Evolutionary conservation across 768 basidiomycete genomes (phyloP).

Genomic region (Suillus ampliporus): DNA sequence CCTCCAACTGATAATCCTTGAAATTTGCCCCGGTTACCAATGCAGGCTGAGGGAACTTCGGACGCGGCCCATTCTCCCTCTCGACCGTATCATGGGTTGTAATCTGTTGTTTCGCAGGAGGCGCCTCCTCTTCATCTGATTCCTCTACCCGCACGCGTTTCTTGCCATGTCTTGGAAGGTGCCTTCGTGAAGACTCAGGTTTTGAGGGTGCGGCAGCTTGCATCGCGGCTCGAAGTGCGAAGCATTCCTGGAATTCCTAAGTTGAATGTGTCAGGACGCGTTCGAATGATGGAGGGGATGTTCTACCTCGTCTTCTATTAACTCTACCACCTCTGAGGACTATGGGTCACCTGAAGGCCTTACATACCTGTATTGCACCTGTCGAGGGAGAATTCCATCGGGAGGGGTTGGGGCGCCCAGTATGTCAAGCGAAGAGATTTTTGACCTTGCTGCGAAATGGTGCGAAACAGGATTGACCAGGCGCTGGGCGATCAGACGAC

Average conservation of each 20-base stretch:
- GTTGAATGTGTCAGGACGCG: not conserved
- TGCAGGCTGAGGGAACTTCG: constrained; percentile 71
- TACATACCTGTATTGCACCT: constrained; percentile 1
- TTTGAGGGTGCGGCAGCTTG: constrained; percentile 18
- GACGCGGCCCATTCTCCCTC: constrained; percentile 17
- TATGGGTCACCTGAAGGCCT: too few relatives aligned
- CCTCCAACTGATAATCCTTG: constrained; percentile 92
- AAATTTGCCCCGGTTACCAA: constrained; percentile 85
- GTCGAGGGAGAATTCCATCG: too few relatives aligned
- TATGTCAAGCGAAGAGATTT: too few relatives aligned
- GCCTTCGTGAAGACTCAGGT: constrained; percentile 17
- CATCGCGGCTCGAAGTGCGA: constrained; percentile 38
- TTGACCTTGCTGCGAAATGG: too few relatives aligned
- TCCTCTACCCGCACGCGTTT: constrained; percentile 20
- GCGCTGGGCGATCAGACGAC: not conserved
- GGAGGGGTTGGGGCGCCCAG: too few relatives aligned
- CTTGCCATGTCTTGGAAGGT: constrained; percentile 3
- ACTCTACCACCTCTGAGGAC: constrained; percentile 22
- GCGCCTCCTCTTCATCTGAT: constrained; percentile 27
- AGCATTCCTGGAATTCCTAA: constrained; percentile 57
- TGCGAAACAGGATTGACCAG: not conserved
- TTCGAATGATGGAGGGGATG: too few relatives aligned
- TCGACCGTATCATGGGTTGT: too few relatives aligned
- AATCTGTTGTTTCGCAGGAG: not conserved
- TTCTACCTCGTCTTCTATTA: constrained; percentile 26